Evolutionary conservation across 805 yeast species (phyloP), one percentile per base, ranked within the genome.

Genomic region (Saturnispora besseyi): DNA sequence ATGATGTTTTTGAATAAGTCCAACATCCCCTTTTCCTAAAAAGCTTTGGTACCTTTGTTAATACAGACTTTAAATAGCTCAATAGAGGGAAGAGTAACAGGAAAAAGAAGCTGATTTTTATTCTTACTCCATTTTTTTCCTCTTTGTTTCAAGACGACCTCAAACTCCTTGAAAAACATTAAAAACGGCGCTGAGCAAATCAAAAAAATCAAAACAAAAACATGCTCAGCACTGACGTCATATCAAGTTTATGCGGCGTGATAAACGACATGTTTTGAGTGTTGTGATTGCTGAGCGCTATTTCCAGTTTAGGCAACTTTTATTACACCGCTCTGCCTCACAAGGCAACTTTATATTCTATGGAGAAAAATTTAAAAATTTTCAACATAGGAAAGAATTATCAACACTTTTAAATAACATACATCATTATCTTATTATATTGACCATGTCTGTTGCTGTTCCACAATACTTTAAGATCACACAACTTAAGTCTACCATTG

Each of bases 401-500:
- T 26, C 29, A 26, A 26, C 29, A 26, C 9, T 6, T 26, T 26
- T 26, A 26, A 3, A 6, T 26, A 8, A 6, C 1, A 6, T 26
- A 26, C 9, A 26, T 6, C 29, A 26, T 26, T 26, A 26, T 6
- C 29, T 26, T 26, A 26, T 26, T 26, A 33, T 12, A n/a, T 9
- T 13, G 31, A 26, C 28, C 8, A 45, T 36, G 48, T 11, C 48
- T 5, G 48, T 50, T 9, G 48, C 55, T 5, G 24, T 34, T 21
- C 36, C 50, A 26, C 60, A 55, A 45, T 81, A 63, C 62, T 82
- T 76, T 68, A 81, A 84, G 64, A 78, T 89, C 51, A 81, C 89
- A 21, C 88, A 88, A 59, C 69, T 75, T 47, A 78, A 95, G 63
- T 89, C 97, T 2, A 75, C 88, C 5, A 89, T 91, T 53, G 96